Percentiles rank a stretch among this genome's conserved stretches.
Evolutionary conservation across 306 rosid species (phyloP).

Genomic region (Sicyos baderoa): DNA sequence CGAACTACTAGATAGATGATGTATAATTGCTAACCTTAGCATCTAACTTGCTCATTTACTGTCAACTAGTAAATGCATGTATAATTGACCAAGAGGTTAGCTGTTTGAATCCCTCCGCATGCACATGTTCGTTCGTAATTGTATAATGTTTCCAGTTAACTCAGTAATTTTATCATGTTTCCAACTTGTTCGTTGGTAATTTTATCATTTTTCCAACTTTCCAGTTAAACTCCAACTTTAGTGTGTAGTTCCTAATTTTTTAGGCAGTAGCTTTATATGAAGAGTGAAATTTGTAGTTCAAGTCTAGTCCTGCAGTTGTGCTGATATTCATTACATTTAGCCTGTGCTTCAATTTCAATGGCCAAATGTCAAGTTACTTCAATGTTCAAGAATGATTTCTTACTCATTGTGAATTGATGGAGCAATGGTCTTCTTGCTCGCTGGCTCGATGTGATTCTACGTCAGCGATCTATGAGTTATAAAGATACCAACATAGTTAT

Average conservation of each 20-base stretch:
- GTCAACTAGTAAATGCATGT: neutral
- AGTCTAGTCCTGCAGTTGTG: neutral
- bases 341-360: neutral
- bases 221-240: too few species aligned
- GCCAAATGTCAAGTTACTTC: neutral
- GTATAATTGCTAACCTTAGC: neutral
- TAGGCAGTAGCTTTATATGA: neutral
- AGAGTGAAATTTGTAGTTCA: neutral
- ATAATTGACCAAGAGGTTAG: neutral
- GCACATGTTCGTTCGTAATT: too few species aligned
- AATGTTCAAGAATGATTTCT: neutral
- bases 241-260: too few species aligned
- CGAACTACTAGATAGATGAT: neutral
- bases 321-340: neutral
- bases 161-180: neutral
- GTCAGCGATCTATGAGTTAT: neutral
- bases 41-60: neutral
- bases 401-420: neutral
- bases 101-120: neutral
- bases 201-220: too few species aligned
- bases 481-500: neutral
- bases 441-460: neutral
- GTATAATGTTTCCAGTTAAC: neutral
- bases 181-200: too few species aligned
- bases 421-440: neutral